Percentiles rank a stretch among this genome's conserved stretches.
Conservation (phyloP, 805 yeast species). For the Wickerhamiella azyma region DNA sequence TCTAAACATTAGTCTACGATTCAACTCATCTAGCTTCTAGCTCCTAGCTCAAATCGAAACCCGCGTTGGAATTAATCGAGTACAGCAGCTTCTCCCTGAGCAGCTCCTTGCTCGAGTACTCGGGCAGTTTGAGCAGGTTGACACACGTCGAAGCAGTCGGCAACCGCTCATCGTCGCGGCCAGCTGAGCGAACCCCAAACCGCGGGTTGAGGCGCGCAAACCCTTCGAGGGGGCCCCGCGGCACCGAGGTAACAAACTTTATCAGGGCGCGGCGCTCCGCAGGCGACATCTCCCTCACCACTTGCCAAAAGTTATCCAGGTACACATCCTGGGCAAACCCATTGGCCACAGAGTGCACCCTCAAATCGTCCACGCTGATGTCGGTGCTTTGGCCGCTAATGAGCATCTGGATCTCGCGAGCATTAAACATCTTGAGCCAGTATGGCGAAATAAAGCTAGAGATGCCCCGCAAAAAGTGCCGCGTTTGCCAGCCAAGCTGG, state of each 20-base stretch:
- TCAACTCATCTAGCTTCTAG: background rate
- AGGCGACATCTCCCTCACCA: conserved; percentile 50
- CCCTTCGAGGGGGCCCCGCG: conserved; percentile 84
- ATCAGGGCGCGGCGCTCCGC: conserved; percentile 54
- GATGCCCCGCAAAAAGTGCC: conserved; percentile 56
- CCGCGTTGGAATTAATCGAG: conserved; percentile 69
- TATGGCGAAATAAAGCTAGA: conserved; percentile 49
- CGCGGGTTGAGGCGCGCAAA: conserved; percentile 59
- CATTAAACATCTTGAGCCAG: conserved; percentile 79
- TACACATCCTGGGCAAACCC: conserved; percentile 42
- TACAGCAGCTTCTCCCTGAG: conserved; percentile 55
- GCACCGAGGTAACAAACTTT: conserved; percentile 84
- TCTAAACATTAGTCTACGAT: background rate
- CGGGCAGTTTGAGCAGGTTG: conserved; percentile 73
- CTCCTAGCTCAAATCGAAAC: conserved; percentile 50
- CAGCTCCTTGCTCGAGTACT: conserved; percentile 47
- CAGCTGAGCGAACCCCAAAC: conserved; percentile 68
- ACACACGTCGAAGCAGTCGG: conserved; percentile 95
- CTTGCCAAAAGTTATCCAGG: conserved; percentile 56
- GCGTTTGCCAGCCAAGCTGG: conserved; percentile 43
- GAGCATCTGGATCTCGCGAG: conserved; percentile 70
- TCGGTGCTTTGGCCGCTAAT: conserved; percentile 65
- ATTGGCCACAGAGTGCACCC: conserved; percentile 46
- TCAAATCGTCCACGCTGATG: conserved; percentile 59
- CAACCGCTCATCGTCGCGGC: conserved; percentile 40